A percentile compares a stretch with the other conserved stretches of the same genome.
Conservation (phyloP, 805 yeast genomes). For the Saturnispora diversa region DNA sequence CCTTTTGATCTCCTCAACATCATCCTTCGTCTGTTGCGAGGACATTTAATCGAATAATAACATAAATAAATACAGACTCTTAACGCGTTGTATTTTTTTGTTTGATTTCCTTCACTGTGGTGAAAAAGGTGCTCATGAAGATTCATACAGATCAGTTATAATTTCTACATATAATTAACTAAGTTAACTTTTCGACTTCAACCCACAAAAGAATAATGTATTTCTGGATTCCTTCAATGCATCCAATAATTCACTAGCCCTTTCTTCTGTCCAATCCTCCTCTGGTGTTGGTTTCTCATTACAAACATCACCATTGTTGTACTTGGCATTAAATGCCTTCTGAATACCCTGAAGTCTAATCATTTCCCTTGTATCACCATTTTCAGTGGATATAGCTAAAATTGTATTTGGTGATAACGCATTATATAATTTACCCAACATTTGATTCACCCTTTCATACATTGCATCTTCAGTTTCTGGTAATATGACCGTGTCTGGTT, state of each 20-base stretch:
- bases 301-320: constrained; percentile 35
- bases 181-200: constrained; percentile 14
- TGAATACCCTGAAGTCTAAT: constrained; percentile 38
- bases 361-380: constrained; percentile 50
- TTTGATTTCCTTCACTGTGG: neutral
- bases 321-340: constrained; percentile 33
- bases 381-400: constrained; percentile 53
- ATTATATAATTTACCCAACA: constrained; percentile 43
- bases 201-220: constrained; percentile 49
- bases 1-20: neutral
- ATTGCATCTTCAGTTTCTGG: constrained; percentile 14
- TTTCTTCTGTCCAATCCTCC: constrained; percentile 41
- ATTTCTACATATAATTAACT: too few species aligned
- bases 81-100: constrained; percentile 1
- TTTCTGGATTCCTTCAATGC: constrained; percentile 49
- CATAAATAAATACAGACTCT: neutral
- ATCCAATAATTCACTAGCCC: constrained; percentile 37
- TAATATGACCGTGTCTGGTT: constrained; percentile 11
- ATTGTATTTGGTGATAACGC: constrained; percentile 51
- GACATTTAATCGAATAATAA: neutral
- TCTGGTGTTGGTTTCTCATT: constrained; percentile 19
- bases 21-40: neutral
- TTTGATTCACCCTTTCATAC: constrained; percentile 32
- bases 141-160: too few species aligned
- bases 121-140: neutral